Base-by-base conservation (phyloP, 2,329 filamentous ascomycete species). In the Aspergillus tamarii region DNA sequence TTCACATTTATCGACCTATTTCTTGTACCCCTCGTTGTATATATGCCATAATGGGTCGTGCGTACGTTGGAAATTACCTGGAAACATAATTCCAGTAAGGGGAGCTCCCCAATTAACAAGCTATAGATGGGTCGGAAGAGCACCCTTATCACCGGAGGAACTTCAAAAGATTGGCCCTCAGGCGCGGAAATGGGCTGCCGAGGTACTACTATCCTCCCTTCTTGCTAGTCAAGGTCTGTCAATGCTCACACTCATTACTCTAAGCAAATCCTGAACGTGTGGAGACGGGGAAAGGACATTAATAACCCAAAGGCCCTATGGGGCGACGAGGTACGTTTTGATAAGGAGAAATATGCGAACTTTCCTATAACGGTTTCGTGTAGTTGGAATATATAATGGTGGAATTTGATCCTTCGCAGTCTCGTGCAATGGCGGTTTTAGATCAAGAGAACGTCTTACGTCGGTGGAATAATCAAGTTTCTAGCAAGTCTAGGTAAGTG, bases 301-400 rank as follows among this genome's bases (percentile, higher is more conserved):
- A 58, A 12, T 7, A 57, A 64, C n/a, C 43, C 9, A 7, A 39
- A 53, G 6, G 21, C 60, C 12, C n/a, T 64, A 14, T 67, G 65
- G 65, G 65, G 65, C 23, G 65, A 67, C 34, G 65, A 67, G 52
- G 65, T 67, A 58, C 21, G 56, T 23, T 30, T 21, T 14, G 34
- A 6, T 9, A 1, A 26, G 4, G 11, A 6, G 48, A 11, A 53
- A 1, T 19, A 50, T 28, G 23, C 14, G 1, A 14, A 3, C 8
- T 9, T 50, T 14, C 9, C 19, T 50, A 23, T 50, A 7, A 50
- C 23, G 2, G 11, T n/a, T 4, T 26, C 14, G 3, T 10, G 28
- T 34, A 67, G 66, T 57, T 67, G 16, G 66, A 67, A 46, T 66
- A 64, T 36, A 26, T 41, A 19, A 34, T 67, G 14, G 54, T 66